These are phyloP conservation scores for Eutrema yunnanense DNA, from an alignment of 345 rosid species.

Conservation along the genomic window DNA sequence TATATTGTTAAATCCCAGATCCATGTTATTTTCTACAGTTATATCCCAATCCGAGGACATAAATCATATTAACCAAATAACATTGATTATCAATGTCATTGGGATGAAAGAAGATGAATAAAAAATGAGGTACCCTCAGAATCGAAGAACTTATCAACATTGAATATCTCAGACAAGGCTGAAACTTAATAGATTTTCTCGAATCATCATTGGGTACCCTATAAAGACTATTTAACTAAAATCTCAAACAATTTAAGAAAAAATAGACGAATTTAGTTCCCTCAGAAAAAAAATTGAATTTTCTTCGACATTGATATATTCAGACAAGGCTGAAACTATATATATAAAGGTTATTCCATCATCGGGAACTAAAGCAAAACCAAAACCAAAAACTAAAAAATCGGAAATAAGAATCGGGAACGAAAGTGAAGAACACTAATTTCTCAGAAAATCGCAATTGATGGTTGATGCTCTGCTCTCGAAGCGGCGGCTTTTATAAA, in stretches of 20 bases:
- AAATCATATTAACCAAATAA: too few relatives aligned
- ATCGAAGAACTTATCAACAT: constrained; percentile 28
- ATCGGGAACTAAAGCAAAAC: constrained; percentile 22
- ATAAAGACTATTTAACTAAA: not conserved
- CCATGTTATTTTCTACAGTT: too few relatives aligned
- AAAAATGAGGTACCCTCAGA: constrained; percentile 16
- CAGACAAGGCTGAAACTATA: constrained; percentile 32
- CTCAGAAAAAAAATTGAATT: constrained; percentile 12
- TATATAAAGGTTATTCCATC: constrained; percentile 10
- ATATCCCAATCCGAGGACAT: not conserved
- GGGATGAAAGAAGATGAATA: not conserved
- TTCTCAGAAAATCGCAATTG: not conserved
- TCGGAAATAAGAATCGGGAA: not conserved
- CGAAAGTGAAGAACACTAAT: not conserved
- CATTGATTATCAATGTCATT: not conserved
- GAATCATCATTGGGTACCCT: constrained; percentile 14
- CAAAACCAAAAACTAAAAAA: not conserved
- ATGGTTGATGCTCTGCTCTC: not conserved
- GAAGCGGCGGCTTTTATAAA: constrained; percentile 29
- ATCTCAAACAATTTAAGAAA: too few relatives aligned
- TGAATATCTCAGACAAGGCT: constrained; percentile 33
- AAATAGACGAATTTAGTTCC: not conserved
- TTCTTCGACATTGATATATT: constrained; percentile 10
- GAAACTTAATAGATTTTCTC: constrained; percentile 27
- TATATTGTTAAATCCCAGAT: too few relatives aligned